Percentiles rank a stretch among this genome's conserved stretches.
Evolutionary conservation across 495 filamentous ascomycete species (phyloP).

Genomic region (Cercophora sp.): DNA sequence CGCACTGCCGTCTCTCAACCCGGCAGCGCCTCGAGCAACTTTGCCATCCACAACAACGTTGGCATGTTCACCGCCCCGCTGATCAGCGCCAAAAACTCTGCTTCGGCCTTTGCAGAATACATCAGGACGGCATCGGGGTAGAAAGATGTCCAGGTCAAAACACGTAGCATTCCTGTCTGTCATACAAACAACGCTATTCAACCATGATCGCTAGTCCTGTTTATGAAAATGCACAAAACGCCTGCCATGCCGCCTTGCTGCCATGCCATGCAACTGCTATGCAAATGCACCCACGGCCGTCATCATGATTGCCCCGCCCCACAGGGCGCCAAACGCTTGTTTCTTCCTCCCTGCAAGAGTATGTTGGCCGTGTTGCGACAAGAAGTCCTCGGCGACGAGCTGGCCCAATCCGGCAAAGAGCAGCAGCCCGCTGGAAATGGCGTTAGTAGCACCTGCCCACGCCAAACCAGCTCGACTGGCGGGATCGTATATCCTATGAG

Average conservation of each 20-base stretch:
- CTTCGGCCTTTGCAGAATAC: constrained; percentile 21
- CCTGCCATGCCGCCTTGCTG: constrained; percentile 2
- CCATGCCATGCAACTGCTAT: constrained; percentile 25
- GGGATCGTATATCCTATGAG: constrained; percentile 84
- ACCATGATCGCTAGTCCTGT: no score
- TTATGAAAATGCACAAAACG: no score
- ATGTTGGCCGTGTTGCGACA: constrained; percentile 82
- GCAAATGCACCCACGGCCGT: constrained; percentile 88
- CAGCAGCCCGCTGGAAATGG: constrained; percentile 78
- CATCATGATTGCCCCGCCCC: constrained; percentile 76
- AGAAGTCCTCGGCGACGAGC: constrained; percentile 87
- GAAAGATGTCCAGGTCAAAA: no score
- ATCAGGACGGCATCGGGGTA: not conserved
- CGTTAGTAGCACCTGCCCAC: constrained; percentile 92
- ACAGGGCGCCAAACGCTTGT: constrained; percentile 72
- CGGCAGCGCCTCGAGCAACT: constrained; percentile 18
- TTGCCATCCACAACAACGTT: constrained; percentile 24
- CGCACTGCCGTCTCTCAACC: constrained; percentile 25
- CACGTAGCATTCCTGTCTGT: no score
- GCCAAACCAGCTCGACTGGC: constrained; percentile 74
- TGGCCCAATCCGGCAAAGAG: constrained; percentile 91
- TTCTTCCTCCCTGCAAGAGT: constrained; percentile 65
- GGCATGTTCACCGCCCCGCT: constrained; percentile 23
- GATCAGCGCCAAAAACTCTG: constrained; percentile 20
- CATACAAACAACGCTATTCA: no score